These are phyloP conservation scores for Claviceps lovelessii DNA, from an alignment of 2,329 filamentous ascomycete genomes.

Conservation along the genomic window DNA sequence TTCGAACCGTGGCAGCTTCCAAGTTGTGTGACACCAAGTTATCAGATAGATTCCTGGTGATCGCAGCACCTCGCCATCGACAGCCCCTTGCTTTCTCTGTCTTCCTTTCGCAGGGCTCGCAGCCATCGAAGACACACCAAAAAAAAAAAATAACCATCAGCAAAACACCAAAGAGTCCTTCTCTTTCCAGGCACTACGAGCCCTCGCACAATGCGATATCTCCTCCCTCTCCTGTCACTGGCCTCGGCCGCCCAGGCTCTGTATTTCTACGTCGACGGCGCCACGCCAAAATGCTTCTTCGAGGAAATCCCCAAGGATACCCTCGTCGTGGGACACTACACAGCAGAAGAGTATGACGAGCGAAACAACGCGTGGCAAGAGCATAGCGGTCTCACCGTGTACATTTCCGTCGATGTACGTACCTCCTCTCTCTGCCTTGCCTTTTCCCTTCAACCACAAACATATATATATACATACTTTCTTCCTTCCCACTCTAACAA, in stretches of 20 bases:
- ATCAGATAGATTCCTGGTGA: background rate
- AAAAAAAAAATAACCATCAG: too few species aligned
- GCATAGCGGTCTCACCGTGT: slow-evolving; percentile 65
- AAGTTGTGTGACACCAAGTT: background rate
- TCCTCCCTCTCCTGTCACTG: slow-evolving; percentile 54
- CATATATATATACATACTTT: background rate
- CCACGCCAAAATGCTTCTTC: slow-evolving; percentile 85
- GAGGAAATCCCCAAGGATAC: slow-evolving; percentile 97
- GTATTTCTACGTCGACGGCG: slow-evolving; percentile 90
- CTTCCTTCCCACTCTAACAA: background rate
- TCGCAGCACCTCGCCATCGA: background rate
- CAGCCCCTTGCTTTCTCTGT: background rate
- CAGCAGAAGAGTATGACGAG: slow-evolving; percentile 70
- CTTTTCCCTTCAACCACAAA: background rate
- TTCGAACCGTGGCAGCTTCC: slow-evolving; percentile 39
- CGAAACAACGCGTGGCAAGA: slow-evolving; percentile 51
- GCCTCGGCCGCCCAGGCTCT: slow-evolving; percentile 58
- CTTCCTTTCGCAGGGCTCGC: background rate
- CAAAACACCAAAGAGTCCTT: background rate
- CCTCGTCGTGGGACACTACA: slow-evolving; percentile 85
- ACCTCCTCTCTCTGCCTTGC: background rate
- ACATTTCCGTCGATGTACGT: slow-evolving; percentile 74
- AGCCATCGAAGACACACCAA: background rate
- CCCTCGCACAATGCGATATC: slow-evolving; percentile 34
- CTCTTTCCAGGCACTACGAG: background rate